phyloP scores from a whole-genome alignment of 768 basidiomycete species.

The Kwoniella sp. region DNA sequence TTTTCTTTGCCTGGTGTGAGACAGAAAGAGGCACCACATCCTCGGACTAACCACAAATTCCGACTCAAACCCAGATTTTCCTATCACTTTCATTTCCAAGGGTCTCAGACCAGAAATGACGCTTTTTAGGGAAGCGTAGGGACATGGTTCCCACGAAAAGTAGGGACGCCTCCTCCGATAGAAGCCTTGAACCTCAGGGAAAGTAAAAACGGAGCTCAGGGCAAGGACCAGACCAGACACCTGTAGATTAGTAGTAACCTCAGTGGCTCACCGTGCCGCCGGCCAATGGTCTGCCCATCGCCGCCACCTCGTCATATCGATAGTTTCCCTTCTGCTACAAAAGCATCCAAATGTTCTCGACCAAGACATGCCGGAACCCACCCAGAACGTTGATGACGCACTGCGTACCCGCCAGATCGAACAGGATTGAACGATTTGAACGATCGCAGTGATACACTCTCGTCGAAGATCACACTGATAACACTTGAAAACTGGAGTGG shows the following conservation, averaged over 20 bases:
- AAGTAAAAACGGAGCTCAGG: no score
- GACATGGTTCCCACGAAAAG: not conserved
- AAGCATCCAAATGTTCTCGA: not conserved
- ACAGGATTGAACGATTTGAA: no score
- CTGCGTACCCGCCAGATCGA: no score
- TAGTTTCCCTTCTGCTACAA: not conserved
- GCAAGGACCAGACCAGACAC: no score
- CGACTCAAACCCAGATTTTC: not conserved
- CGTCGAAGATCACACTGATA: no score
- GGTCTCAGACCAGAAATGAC: not conserved
- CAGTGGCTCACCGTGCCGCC: not conserved
- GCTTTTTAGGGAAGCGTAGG: not conserved
- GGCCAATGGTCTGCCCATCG: not conserved
- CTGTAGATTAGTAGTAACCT: no score
- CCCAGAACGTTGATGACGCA: no score
- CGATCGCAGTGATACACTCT: no score
- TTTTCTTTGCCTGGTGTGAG: not conserved
- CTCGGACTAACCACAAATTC: conserved; percentile 1
- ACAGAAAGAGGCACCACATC: not conserved
- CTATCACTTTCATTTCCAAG: not conserved
- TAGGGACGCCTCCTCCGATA: no score
- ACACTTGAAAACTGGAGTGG: no score
- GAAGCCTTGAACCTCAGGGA: no score
- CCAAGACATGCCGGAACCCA: not conserved
- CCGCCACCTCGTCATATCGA: not conserved